Evolutionary conservation across 2,329 filamentous ascomycete genomes (phyloP).

Genomic region (Trichophyton benhamiae): DNA sequence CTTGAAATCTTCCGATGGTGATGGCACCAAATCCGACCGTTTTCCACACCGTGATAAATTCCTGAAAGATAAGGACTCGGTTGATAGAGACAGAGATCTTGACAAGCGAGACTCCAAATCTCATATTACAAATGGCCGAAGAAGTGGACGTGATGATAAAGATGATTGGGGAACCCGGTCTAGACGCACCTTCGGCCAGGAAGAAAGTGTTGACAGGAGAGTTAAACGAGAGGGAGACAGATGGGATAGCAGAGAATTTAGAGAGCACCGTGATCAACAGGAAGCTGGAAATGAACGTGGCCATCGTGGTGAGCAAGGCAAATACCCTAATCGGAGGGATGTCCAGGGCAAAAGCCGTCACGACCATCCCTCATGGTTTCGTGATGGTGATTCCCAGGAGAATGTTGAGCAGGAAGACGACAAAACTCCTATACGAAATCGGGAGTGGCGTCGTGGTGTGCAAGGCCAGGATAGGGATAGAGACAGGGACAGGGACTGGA

Average conservation of each 20-base stretch:
- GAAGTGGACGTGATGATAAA: slow-evolving; percentile 24
- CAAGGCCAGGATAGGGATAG: slow-evolving; percentile 34
- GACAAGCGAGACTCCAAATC: slow-evolving; percentile 29
- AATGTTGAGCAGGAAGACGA: slow-evolving; percentile 28
- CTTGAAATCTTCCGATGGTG: slow-evolving; percentile 43
- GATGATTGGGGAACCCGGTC: slow-evolving; percentile 33
- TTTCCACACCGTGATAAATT: slow-evolving; percentile 42
- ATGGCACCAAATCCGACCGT: slow-evolving; percentile 46
- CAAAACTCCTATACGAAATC: slow-evolving; percentile 42
- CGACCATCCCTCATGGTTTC: slow-evolving; percentile 60
- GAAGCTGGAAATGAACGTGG: slow-evolving; percentile 37
- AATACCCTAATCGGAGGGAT: slow-evolving; percentile 48
- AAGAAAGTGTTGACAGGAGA: slow-evolving; percentile 31
- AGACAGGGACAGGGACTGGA: slow-evolving; percentile 41
- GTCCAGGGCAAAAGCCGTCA: slow-evolving; percentile 52
- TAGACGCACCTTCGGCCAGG: slow-evolving; percentile 28
- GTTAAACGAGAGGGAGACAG: slow-evolving; percentile 31
- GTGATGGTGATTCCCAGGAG: slow-evolving; percentile 40
- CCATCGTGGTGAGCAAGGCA: slow-evolving; percentile 41
- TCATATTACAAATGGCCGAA: slow-evolving; percentile 23
- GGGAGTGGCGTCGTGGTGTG: slow-evolving; percentile 49
- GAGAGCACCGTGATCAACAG: slow-evolving; percentile 46
- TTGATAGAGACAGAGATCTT: slow-evolving; percentile 18
- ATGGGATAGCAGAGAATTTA: slow-evolving; percentile 31
- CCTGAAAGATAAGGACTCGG: slow-evolving; percentile 24